A percentile compares a stretch with the other conserved stretches of the same genome.
These are phyloP conservation scores for Candida glaebosa DNA, from an alignment of 805 yeast genomes.

Conservation along the genomic window DNA sequence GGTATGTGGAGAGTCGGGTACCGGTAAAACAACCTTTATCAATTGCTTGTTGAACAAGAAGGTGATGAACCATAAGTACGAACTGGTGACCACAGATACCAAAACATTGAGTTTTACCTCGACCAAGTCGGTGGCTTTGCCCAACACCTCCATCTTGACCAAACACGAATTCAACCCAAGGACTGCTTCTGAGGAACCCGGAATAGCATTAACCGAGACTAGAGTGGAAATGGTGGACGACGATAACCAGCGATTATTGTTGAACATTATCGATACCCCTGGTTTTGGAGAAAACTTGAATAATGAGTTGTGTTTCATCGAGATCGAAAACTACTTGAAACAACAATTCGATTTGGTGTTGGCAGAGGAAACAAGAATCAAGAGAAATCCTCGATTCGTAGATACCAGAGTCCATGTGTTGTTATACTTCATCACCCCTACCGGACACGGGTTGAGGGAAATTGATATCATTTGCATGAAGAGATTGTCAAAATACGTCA, in stretches of 20 bases:
- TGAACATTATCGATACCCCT: slow-evolving; percentile 69
- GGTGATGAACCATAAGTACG: slow-evolving; percentile 58
- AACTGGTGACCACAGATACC: slow-evolving; percentile 30
- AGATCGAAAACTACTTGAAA: slow-evolving; percentile 62
- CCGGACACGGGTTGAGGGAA: slow-evolving; percentile 77
- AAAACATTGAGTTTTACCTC: slow-evolving; percentile 55
- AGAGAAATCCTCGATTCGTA: slow-evolving; percentile 78
- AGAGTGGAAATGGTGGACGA: slow-evolving; percentile 60
- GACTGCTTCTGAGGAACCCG: slow-evolving; percentile 64
- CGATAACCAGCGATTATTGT: slow-evolving; percentile 49
- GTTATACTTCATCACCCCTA: slow-evolving; percentile 72
- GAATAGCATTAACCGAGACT: slow-evolving; percentile 70
- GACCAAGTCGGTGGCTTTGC: slow-evolving; percentile 52
- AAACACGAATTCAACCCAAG: slow-evolving; percentile 58
- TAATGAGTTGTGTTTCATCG: slow-evolving; percentile 63
- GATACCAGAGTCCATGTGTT: slow-evolving; percentile 78
- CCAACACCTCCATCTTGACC: slow-evolving; percentile 54
- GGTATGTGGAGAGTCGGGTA: slow-evolving; percentile 70
- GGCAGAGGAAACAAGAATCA: slow-evolving; percentile 82
- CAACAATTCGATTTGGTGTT: slow-evolving; percentile 76
- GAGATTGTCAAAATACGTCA: slow-evolving; percentile 65
- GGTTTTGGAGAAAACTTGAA: no score
- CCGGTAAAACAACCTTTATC: slow-evolving; percentile 75
- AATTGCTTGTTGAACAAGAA: slow-evolving; percentile 63
- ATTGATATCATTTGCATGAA: slow-evolving; percentile 72